Evolutionary conservation across 2,329 filamentous ascomycete genomes (phyloP).

Genomic region (Venturiaceae sp.): DNA sequence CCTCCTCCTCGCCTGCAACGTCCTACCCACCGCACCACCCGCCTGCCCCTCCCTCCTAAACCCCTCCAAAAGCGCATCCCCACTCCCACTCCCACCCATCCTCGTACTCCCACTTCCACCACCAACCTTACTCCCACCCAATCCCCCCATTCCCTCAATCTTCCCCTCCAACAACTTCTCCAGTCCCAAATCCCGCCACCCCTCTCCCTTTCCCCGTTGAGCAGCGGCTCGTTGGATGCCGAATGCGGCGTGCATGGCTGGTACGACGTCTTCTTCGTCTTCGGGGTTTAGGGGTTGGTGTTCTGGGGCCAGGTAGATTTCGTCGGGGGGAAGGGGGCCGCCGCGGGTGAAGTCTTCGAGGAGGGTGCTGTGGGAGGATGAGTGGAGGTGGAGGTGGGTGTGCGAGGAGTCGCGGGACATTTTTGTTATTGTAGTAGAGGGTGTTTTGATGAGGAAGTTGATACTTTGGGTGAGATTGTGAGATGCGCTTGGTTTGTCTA

Average conservation of each 20-base stretch:
- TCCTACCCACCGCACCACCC: neutral
- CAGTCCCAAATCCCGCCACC: conserved; percentile 74
- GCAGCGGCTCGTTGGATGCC: conserved; percentile 74
- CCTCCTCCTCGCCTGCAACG: neutral
- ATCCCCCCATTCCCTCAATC: neutral
- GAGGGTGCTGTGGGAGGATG: conserved; percentile 63
- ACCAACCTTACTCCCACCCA: neutral
- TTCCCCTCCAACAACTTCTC: conserved; percentile 46
- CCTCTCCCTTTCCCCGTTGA: conserved; percentile 50
- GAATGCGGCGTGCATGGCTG: conserved; percentile 80
- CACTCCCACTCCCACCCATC: neutral
- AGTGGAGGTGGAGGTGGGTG: conserved; percentile 68
- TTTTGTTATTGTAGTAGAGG: neutral
- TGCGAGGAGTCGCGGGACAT: conserved; percentile 57
- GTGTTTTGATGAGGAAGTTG: neutral
- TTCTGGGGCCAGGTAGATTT: conserved; percentile 71
- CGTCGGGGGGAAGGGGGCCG: conserved; percentile 43
- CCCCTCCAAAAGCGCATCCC: neutral
- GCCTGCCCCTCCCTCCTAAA: neutral
- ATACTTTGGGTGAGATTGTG: neutral
- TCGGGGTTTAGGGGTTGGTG: conserved; percentile 78
- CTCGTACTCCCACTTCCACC: neutral
- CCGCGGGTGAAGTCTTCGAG: conserved; percentile 51
- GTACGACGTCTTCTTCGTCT: conserved; percentile 81
- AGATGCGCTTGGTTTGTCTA: neutral